Evolutionary conservation across 768 basidiomycete genomes (phyloP).

Genomic region (Boletellus sp.): DNA sequence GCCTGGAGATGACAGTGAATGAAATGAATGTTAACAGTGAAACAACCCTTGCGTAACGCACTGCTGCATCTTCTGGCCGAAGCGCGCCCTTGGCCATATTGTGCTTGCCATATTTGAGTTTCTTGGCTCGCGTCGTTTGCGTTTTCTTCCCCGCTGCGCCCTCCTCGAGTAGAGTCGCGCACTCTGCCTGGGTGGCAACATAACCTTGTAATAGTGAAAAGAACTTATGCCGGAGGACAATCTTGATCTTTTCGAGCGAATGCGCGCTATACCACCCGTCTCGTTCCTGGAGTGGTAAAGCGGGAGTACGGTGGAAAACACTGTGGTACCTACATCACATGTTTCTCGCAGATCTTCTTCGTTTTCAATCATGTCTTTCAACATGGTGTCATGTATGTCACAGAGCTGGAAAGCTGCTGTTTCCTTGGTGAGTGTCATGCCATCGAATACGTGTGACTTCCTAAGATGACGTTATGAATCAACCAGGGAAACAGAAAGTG

Average conservation of each 20-base stretch:
- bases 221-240: conserved; percentile 81
- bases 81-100: conserved; percentile 88
- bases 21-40: background rate
- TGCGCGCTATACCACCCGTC: conserved; percentile 87
- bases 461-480: conserved; percentile 28
- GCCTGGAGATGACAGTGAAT: conserved; percentile 42
- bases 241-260: conserved; percentile 79
- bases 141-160: conserved; percentile 26
- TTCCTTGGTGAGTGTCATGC: conserved; percentile 71
- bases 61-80: conserved; percentile 79
- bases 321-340: conserved; percentile 59
- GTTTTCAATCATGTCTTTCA: conserved; percentile 77
- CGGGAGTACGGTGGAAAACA: background rate
- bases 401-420: conserved; percentile 93
- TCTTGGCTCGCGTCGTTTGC: conserved; percentile 44
- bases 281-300: conserved; percentile 49
- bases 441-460: conserved; percentile 87
- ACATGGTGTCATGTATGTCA: conserved; percentile 85
- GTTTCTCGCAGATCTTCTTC: conserved; percentile 61
- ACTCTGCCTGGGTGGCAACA: conserved; percentile 69
- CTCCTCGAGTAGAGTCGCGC: conserved; percentile 54
- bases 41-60: conserved; percentile 33
- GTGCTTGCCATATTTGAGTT: conserved; percentile 65
- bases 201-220: conserved; percentile 73
- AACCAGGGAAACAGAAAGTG: background rate